These are phyloP conservation scores for Arthrinium phaeospermum DNA, from an alignment of 2,329 filamentous ascomycete species.

Conservation along the genomic window DNA sequence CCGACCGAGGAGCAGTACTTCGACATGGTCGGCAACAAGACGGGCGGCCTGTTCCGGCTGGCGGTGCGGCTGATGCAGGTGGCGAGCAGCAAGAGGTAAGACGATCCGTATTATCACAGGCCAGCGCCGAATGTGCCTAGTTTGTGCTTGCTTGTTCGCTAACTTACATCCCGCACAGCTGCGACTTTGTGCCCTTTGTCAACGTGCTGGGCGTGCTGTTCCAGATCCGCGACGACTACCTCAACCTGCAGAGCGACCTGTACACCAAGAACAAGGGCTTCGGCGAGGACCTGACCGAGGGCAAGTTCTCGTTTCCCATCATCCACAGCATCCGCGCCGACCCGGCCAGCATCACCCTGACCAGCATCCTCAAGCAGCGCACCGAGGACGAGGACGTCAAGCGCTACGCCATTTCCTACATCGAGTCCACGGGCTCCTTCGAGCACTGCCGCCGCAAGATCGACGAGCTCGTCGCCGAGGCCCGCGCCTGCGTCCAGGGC, in stretches of 20 bases:
- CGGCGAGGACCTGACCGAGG: constrained; percentile 94
- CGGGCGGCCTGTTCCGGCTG: constrained; percentile 82
- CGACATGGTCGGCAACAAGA: constrained; percentile 92
- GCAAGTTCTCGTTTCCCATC: constrained; percentile 95
- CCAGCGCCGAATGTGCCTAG: no score
- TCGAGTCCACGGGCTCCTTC: constrained; percentile 90
- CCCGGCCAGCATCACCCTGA: constrained; percentile 75
- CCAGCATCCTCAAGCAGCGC: constrained; percentile 93
- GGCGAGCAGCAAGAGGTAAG: not conserved
- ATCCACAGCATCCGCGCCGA: constrained; percentile 89
- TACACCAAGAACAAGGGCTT: constrained; percentile 91
- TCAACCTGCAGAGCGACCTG: constrained; percentile 75
- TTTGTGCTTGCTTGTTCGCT: no score
- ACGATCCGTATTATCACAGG: no score
- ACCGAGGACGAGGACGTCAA: constrained; percentile 87
- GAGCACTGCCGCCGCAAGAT: constrained; percentile 14
- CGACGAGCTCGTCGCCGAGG: not conserved
- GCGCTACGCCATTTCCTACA: constrained; percentile 85
- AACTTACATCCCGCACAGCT: no score
- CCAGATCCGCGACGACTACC: constrained; percentile 92
- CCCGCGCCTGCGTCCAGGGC: not conserved
- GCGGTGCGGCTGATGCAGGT: constrained; percentile 84
- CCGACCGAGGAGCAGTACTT: constrained; percentile 88
- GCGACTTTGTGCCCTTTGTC: constrained; percentile 86
- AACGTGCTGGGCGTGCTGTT: constrained; percentile 85